Evolutionary conservation across 2,329 filamentous ascomycete species (phyloP), one percentile per base, ranked within the genome.

Genomic region (Pseudogymnoascus sp.): DNA sequence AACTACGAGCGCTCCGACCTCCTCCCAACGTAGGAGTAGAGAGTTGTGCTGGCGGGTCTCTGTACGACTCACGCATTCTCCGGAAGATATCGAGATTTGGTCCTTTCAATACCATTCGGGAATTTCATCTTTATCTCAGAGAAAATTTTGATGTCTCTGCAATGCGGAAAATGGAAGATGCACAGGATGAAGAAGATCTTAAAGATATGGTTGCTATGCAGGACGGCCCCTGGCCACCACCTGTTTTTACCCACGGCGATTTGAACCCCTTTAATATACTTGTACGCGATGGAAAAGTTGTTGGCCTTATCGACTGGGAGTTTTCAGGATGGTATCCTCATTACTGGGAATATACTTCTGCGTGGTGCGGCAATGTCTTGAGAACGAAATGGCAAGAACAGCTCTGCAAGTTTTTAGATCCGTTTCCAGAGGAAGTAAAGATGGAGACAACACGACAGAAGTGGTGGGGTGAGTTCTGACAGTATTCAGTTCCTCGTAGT

Each of bases 221-320:
- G 57, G 71, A 77, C 61, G 64, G 68, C 2, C 66, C 68, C 8
- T 75, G 70, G 69, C 67, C 67, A n/a, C 58, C 64, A 14, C 73
- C 74, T 2, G 72, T 75, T 6, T 78, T 82, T 65, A 78, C 77
- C 9, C 78, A 81, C 67, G 73, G 72, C 8, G 77, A 80, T 62
- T 65, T 81, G 6, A 75, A 73, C 62, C 72, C 71, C 20, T 66
- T 67, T 20, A 80, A 80, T 62, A 76, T 80, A 43, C 63, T 80
- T 6, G 67, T 74, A 36, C 67, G 68, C 5, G 74, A 71, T 3
- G 73, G 76, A 60, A 66, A 73, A 5, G 68, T 83, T 28, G 72
- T 75, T 36, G 77, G 75, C 6, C 77, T 82, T 62, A 64, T 76
- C 39, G 75, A 74, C 62, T 81, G 76, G 76, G 77, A 78, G 62